These are phyloP conservation scores for Paecilomyces fulvus DNA, from an alignment of 2,329 filamentous ascomycete genomes.

Conservation along the genomic window DNA sequence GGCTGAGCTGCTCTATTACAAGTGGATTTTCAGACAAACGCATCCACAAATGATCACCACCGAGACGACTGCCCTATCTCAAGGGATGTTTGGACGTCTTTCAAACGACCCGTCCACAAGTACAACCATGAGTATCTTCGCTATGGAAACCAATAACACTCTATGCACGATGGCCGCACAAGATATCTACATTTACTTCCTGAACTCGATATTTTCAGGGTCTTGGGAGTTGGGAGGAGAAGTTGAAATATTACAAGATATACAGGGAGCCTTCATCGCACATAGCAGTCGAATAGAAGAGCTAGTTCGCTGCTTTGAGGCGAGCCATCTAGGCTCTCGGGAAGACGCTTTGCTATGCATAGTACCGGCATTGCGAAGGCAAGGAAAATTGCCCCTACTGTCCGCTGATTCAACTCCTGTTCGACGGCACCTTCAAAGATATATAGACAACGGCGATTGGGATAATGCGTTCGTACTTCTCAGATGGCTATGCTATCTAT, in stretches of 20 bases:
- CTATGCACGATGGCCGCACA: constrained; percentile 23
- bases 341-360: constrained; percentile 26
- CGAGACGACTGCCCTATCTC: constrained; percentile 9
- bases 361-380: constrained; percentile 15
- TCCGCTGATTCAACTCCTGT: constrained; percentile 10
- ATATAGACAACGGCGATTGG: constrained; percentile 12
- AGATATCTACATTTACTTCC: constrained; percentile 24
- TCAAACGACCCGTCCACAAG: constrained; percentile 2
- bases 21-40: constrained; percentile 23
- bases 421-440: constrained; percentile 3
- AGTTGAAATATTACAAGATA: constrained; percentile 8
- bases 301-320: constrained; percentile 16
- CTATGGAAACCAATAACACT: constrained; percentile 14
- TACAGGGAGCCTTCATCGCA: constrained; percentile 9
- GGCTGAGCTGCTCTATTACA: constrained; percentile 19
- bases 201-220: constrained; percentile 10
- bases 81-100: constrained; percentile 14
- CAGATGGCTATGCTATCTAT: constrained; percentile 19
- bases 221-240: constrained; percentile 10
- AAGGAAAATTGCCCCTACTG: constrained; percentile 14
- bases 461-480: constrained; percentile 10
- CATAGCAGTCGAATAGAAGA: constrained; percentile 16
- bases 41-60: constrained; percentile 13
- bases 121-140: constrained; percentile 11
- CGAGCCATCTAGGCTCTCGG: constrained; percentile 13